Evolutionary conservation across 2,329 filamentous ascomycete genomes (phyloP).

Genomic region (Colletotrichum chrysophilum): DNA sequence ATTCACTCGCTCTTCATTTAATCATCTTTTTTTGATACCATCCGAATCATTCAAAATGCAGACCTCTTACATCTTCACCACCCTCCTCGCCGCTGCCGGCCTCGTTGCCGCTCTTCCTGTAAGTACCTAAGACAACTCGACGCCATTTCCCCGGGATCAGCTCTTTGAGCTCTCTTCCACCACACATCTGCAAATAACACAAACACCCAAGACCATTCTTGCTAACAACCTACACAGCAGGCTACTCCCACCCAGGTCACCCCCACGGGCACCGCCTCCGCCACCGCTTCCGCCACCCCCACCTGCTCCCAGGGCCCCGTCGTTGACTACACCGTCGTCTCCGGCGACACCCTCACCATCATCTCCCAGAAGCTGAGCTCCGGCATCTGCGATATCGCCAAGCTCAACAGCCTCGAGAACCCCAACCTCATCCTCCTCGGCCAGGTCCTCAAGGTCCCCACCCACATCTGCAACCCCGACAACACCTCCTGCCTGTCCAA

Average conservation of each 20-base stretch:
- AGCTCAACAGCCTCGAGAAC: not conserved
- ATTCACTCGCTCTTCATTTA: not conserved
- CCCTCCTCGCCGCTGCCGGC: constrained; percentile 2
- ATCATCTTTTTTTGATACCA: not conserved
- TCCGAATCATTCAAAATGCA: constrained; percentile 4
- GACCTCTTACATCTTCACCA: not conserved
- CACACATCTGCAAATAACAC: not conserved
- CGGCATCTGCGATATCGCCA: constrained; percentile 17
- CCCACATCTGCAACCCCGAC: constrained; percentile 9
- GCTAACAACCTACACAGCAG: not conserved
- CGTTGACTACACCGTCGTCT: constrained; percentile 4
- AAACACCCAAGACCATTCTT: not conserved
- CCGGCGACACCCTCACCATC: constrained; percentile 4
- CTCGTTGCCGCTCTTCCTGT: not conserved
- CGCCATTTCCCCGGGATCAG: not conserved
- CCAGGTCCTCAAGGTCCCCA: not conserved
- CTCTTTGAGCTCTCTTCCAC: not conserved
- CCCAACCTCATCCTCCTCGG: not conserved
- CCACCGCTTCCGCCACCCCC: not conserved
- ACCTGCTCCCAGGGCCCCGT: not conserved
- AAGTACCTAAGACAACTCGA: not conserved
- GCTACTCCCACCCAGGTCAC: not conserved
- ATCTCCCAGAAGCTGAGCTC: not conserved
- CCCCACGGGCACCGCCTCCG: not conserved
- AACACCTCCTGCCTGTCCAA: constrained; percentile 12